Evolutionary conservation across 768 basidiomycete species (phyloP).

Genomic region (Hygrocybe punicea): DNA sequence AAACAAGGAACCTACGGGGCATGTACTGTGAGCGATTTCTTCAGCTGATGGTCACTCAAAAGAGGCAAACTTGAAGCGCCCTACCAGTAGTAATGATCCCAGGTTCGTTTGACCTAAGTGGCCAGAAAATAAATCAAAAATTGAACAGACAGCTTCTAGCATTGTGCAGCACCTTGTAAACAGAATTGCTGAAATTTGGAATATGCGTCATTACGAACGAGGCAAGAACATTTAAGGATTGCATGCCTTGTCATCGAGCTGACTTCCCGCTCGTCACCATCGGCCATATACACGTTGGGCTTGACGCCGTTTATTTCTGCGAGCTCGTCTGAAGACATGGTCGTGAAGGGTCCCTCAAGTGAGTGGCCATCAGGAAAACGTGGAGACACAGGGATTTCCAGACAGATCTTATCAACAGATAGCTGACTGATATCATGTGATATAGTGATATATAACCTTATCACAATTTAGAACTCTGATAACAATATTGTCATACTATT

Average conservation of each 20-base stretch:
- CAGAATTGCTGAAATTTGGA: slow-evolving; percentile 32
- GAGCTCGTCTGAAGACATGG: slow-evolving; percentile 39
- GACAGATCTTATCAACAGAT: too few species aligned
- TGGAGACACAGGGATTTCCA: too few species aligned
- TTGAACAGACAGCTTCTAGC: too few species aligned
- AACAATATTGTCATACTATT: too few species aligned
- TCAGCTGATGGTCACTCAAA: not conserved
- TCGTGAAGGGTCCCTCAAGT: not conserved
- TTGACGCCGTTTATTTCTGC: slow-evolving; percentile 50
- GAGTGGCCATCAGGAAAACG: too few species aligned
- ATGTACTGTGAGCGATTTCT: slow-evolving; percentile 21
- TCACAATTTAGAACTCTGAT: too few species aligned
- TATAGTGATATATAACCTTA: too few species aligned
- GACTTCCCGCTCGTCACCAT: slow-evolving; percentile 49
- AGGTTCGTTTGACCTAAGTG: slow-evolving; percentile 37
- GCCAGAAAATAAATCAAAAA: slow-evolving; percentile 3
- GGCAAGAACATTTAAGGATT: not conserved
- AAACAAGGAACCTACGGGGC: slow-evolving; percentile 27
- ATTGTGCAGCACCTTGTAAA: slow-evolving; percentile 46
- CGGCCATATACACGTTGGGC: slow-evolving; percentile 44
- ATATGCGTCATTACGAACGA: not conserved
- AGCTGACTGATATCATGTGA: too few species aligned
- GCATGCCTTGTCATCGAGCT: slow-evolving; percentile 40
- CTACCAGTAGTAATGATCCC: slow-evolving; percentile 42
- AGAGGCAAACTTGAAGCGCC: not conserved